Percentiles rank a stretch among this genome's conserved stretches.
phyloP scores from a whole-genome alignment of 441 rosid species.

The Jatropha podagrica region DNA sequence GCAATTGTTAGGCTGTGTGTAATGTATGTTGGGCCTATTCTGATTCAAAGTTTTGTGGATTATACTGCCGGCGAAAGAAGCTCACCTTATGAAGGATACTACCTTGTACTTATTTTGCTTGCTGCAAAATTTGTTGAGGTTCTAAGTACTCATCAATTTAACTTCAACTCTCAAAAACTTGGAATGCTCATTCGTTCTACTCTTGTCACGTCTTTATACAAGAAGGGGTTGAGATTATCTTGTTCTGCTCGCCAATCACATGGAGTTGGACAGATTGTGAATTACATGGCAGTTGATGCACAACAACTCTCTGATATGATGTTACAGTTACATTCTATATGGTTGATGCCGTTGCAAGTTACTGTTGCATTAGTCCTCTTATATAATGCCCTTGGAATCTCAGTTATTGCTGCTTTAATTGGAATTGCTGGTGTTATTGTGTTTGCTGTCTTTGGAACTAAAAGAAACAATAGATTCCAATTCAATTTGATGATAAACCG shows the following conservation, averaged over 20 bases:
- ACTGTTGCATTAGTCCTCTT: constrained; percentile 66
- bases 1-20: constrained; percentile 75
- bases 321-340: constrained; percentile 82
- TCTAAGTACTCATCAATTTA: constrained; percentile 67
- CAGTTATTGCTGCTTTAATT: constrained; percentile 53
- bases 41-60: constrained; percentile 79
- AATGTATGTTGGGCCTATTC: constrained; percentile 78
- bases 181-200: constrained; percentile 88
- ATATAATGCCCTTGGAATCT: constrained; percentile 58
- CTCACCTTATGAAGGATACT: constrained; percentile 73
- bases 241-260: constrained; percentile 91
- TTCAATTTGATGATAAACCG: constrained; percentile 66
- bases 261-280: constrained; percentile 95
- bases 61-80: constrained; percentile 74
- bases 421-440: constrained; percentile 54
- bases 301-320: constrained; percentile 97
- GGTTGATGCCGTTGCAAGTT: constrained; percentile 91
- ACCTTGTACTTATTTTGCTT: constrained; percentile 73
- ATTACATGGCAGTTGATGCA: constrained; percentile 97
- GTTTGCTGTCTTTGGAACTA: constrained; percentile 55
- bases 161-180: constrained; percentile 89
- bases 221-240: constrained; percentile 69
- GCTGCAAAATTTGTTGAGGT: constrained; percentile 80
- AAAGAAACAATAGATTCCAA: constrained; percentile 68
- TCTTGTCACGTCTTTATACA: constrained; percentile 75